Evolutionary conservation across 306 rosid genomes (phyloP), one percentile per base, ranked within the genome.

Genomic region (Fragaria ananassa): DNA sequence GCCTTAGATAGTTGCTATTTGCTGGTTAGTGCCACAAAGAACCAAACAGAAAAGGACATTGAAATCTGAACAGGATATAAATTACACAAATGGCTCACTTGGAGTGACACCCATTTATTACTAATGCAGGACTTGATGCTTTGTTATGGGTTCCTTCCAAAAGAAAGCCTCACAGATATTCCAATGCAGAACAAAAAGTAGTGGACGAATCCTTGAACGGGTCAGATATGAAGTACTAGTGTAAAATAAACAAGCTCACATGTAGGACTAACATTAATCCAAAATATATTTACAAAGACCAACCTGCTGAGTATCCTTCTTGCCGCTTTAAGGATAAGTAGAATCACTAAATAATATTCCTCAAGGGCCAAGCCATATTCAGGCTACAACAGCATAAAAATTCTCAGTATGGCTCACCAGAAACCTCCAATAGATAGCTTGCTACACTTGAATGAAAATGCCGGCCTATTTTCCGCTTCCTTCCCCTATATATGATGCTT

Each of bases 391-490:
- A 23, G 21, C 51, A 61, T 10, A 34, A 70, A 4, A 46, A 56
- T 72, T 72, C 31, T 19, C 31, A 2, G 1, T 9, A 17, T 13
- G 50, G 41, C 34, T 6, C 61, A 13, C 34, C 71, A 68, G 5
- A 61, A 50, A 31, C 76, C 76, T 82, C 77, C 82, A 74, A 69
- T 41, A 34, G 27, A 34, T 60, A 42, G n/a, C 44, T 34, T 35
- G 47, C 53, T 69, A 37, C 13, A 39, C 71, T 80, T 9, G n/a
- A 5, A 25, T 49, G 50, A 53, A 81, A 70, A 76, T 19, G 78
- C 78, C 74, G 74, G 81, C 84, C 64, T 10, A 8, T 54, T 35
- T 46, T 63, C 68, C 8, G 8, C 42, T 60, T 60, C 67, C 54
- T 12, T 45, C 37, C 31, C 45, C 67, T 60, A 74, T 60, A 74